Percentiles rank a stretch among this genome's conserved stretches.
Conservation (phyloP, 768 basidiomycete species). For the Serendipita vermifera region DNA sequence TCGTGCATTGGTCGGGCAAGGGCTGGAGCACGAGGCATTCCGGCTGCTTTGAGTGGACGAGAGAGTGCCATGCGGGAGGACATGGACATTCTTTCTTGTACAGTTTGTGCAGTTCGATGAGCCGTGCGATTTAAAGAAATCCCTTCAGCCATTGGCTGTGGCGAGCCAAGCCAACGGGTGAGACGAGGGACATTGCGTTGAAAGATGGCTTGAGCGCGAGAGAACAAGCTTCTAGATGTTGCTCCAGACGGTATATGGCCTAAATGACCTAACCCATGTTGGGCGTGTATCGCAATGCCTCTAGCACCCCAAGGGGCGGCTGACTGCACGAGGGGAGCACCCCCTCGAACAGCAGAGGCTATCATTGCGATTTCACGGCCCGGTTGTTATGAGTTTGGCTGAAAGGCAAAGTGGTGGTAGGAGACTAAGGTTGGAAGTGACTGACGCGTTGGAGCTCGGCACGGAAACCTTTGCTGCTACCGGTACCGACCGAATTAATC, state of each 20-base stretch:
- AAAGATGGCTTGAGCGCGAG: neutral
- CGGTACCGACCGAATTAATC: no score
- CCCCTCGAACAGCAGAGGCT: neutral
- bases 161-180: neutral
- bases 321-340: neutral
- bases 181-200: neutral
- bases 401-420: no score
- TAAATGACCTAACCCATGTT: neutral
- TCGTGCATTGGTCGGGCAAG: slow-evolving; percentile 42
- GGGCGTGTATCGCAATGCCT: no score
- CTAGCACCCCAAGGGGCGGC: neutral
- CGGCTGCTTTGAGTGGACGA: slow-evolving; percentile 9
- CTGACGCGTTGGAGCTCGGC: no score
- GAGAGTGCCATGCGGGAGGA: slow-evolving; percentile 13
- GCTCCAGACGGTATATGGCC: neutral
- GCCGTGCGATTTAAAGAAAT: neutral
- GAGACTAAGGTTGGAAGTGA: no score
- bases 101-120: no score
- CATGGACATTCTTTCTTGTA: no score
- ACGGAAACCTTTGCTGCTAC: no score
- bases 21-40: slow-evolving; percentile 14
- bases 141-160: neutral
- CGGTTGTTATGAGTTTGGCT: no score
- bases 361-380: neutral
- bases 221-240: neutral